Percentiles rank a stretch among this genome's conserved stretches.
phyloP scores from a whole-genome alignment of 1,284 basidiomycete genomes.

The Pyrrhoderma noxium region DNA sequence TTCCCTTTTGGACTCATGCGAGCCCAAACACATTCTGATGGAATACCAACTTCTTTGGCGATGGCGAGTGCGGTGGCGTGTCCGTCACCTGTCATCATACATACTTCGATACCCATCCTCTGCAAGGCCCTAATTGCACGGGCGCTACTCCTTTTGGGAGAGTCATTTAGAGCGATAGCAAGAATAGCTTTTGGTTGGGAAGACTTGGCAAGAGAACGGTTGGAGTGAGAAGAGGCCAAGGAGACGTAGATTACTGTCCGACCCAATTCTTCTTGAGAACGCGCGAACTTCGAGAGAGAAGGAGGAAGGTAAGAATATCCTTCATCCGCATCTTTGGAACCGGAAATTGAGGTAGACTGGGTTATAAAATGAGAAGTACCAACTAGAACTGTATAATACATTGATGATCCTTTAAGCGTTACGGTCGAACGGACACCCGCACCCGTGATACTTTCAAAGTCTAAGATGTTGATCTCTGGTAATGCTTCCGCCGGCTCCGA shows the following conservation, averaged over 20 bases:
- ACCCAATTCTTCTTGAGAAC: constrained; percentile 60
- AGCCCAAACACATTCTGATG: constrained; percentile 74
- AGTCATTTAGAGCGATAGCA: constrained; percentile 72
- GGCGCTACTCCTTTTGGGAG: constrained; percentile 74
- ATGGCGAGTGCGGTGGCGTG: constrained; percentile 78
- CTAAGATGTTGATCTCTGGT: constrained; percentile 39
- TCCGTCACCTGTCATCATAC: constrained; percentile 89
- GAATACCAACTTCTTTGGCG: constrained; percentile 82
- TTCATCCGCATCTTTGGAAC: constrained; percentile 24
- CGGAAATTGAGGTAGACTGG: constrained; percentile 27
- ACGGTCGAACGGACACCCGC: constrained; percentile 77
- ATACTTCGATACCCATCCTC: constrained; percentile 83
- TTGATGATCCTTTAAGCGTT: constrained; percentile 32
- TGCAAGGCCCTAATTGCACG: constrained; percentile 76
- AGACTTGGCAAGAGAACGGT: constrained; percentile 24
- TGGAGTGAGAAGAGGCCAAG: constrained; percentile 32
- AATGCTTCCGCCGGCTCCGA: constrained; percentile 28
- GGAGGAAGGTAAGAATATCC: constrained; percentile 43
- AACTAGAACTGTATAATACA: constrained; percentile 55
- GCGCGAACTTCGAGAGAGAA: constrained; percentile 55
- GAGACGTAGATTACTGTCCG: constrained; percentile 83
- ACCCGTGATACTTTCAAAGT: constrained; percentile 86
- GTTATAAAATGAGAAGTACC: constrained; percentile 71
- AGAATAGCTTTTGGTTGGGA: constrained; percentile 29
- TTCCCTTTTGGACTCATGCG: constrained; percentile 92